These are phyloP conservation scores for Aspergillus sp. DNA, from an alignment of 2,329 filamentous ascomycete species.

Conservation along the genomic window DNA sequence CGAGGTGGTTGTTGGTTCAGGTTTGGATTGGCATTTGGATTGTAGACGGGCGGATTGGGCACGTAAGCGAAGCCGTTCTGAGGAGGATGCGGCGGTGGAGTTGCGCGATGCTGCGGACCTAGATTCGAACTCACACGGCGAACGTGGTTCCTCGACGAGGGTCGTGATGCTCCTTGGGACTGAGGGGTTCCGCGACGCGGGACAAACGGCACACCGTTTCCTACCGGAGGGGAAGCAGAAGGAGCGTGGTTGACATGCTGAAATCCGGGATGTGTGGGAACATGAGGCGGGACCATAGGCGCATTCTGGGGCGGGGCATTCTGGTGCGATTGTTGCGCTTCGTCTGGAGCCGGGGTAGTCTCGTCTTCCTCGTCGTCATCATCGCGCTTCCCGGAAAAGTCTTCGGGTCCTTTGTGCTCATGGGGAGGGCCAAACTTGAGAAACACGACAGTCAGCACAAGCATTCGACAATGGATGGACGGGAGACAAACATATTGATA, in stretches of 20 bases:
- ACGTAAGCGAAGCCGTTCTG: conserved; percentile 73
- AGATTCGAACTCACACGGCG: conserved; percentile 67
- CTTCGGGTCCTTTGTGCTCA: conserved; percentile 89
- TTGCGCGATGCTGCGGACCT: conserved; percentile 54
- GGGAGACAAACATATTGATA: conserved; percentile 73
- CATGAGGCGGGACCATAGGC: conserved; percentile 61
- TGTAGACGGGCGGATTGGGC: conserved; percentile 77
- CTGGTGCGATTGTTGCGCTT: conserved; percentile 43
- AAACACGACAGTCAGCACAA: conserved; percentile 13
- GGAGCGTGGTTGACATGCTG: conserved; percentile 76
- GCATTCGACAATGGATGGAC: conserved; percentile 2
- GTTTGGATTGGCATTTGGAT: conserved; percentile 47
- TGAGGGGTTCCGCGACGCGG: conserved; percentile 74
- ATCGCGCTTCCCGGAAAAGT: conserved; percentile 70
- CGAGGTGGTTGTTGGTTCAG: conserved; percentile 39
- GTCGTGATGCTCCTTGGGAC: conserved; percentile 63
- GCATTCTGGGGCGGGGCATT: conserved; percentile 39
- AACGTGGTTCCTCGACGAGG: conserved; percentile 69
- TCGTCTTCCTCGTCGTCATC: conserved; percentile 75
- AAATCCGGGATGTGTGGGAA: conserved; percentile 59
- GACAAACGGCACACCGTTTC: conserved; percentile 63
- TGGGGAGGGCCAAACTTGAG: conserved; percentile 78
- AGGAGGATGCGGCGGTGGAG: conserved; percentile 46
- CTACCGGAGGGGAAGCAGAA: conserved; percentile 79
- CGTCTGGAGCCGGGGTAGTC: conserved; percentile 62